A percentile compares a stretch with the other conserved stretches of the same genome.
These are phyloP conservation scores for Cyclostephanos invisitatus DNA, from an alignment of 108 stramenopile genomes.

Conservation along the genomic window DNA sequence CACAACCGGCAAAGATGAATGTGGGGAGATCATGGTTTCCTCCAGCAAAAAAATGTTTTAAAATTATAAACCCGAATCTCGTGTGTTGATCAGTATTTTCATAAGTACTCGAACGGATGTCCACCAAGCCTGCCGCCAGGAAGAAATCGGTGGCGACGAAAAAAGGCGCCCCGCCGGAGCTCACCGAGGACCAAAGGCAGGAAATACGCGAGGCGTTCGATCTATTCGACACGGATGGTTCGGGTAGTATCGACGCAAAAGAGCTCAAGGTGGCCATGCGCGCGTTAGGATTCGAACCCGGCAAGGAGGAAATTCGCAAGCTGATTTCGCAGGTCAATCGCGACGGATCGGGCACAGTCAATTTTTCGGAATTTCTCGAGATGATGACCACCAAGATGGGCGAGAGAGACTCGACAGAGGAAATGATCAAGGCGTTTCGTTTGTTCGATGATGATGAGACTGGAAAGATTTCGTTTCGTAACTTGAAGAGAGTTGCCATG, in stretches of 20 bases:
- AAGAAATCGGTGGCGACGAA: constrained; percentile 35
- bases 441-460: constrained; percentile 92
- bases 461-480: constrained; percentile 85
- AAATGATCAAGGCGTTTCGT: constrained; percentile 85
- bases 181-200: constrained; percentile 81
- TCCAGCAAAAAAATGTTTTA: too few species aligned
- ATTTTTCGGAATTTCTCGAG: constrained; percentile 87
- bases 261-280: constrained; percentile 93
- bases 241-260: constrained; percentile 83
- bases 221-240: constrained; percentile 86
- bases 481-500: constrained; percentile 90
- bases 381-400: constrained; percentile 72
- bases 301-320: constrained; percentile 88
- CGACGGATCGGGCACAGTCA: constrained; percentile 84
- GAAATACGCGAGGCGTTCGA: constrained; percentile 82
- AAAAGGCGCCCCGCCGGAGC: constrained; percentile 46
- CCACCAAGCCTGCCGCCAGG: background rate
- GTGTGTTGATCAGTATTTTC: too few species aligned
- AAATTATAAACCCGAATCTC: too few species aligned
- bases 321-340: constrained; percentile 87
- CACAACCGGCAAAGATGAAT: too few species aligned
- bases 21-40: too few species aligned
- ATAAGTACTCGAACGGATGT: too few species aligned
- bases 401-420: constrained; percentile 79
- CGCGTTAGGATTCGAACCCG: constrained; percentile 88